A percentile compares a stretch with the other conserved stretches of the same genome.
Evolutionary conservation across 2,329 filamentous ascomycete species (phyloP).

Genomic region (Trichophyton mentagrophytes): DNA sequence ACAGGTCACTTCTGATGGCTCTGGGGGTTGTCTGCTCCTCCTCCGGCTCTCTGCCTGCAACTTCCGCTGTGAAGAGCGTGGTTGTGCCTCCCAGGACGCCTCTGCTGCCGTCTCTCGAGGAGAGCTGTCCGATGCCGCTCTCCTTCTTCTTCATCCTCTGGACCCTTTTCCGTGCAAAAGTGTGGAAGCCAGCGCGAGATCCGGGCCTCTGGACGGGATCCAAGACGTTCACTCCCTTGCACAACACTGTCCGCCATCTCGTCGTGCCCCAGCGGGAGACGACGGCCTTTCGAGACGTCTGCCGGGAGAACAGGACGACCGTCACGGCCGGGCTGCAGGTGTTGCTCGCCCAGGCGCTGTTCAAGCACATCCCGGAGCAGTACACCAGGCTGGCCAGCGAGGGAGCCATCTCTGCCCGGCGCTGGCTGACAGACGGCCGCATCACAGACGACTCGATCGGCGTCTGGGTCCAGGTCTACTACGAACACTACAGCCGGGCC

Average conservation of each 20-base stretch:
- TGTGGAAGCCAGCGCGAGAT: constrained; percentile 7
- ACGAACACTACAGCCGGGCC: constrained; percentile 13
- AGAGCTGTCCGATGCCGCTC: constrained; percentile 28
- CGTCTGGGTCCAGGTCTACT: constrained; percentile 26
- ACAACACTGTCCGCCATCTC: neutral
- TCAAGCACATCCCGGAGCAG: constrained; percentile 20
- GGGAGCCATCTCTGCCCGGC: constrained; percentile 29
- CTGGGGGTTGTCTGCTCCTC: constrained; percentile 15
- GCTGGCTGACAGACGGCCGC: constrained; percentile 22
- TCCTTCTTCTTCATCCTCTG: constrained; percentile 25
- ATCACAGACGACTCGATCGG: constrained; percentile 29
- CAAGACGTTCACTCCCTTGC: neutral
- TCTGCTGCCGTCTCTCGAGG: constrained; percentile 32
- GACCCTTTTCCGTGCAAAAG: constrained; percentile 17
- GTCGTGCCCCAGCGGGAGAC: neutral
- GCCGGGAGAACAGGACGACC: constrained; percentile 27
- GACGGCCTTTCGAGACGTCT: neutral
- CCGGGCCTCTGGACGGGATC: neutral
- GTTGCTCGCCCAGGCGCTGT: constrained; percentile 27
- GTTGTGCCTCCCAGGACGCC: constrained; percentile 18
- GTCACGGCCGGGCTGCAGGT: constrained; percentile 32
- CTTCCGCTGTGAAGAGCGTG: constrained; percentile 14
- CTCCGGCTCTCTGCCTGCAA: neutral
- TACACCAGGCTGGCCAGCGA: constrained; percentile 23
- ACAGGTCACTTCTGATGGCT: constrained; percentile 29